These are phyloP conservation scores for Amauroascus verrucosus DNA, from an alignment of 2,329 filamentous ascomycete species.

Conservation along the genomic window DNA sequence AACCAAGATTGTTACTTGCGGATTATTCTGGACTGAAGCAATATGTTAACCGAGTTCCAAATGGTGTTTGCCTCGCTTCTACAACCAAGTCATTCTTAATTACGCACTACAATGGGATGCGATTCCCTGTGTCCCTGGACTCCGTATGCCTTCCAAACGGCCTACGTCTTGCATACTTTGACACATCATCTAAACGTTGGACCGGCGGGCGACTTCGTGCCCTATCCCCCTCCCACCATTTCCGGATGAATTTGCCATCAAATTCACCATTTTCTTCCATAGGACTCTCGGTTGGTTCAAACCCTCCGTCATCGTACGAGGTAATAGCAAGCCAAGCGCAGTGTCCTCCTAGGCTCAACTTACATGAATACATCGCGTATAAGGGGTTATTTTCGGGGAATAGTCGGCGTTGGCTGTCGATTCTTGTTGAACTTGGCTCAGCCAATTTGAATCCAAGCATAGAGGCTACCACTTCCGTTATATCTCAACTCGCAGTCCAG, in stretches of 20 bases:
- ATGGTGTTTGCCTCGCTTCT: constrained; percentile 35
- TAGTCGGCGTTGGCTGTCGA: constrained; percentile 38
- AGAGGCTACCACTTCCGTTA: constrained; percentile 40
- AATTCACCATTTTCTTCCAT: constrained; percentile 30
- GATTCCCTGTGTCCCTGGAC: constrained; percentile 34
- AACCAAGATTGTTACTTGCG: constrained; percentile 24
- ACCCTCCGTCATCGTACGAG: constrained; percentile 42
- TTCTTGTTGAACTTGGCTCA: constrained; percentile 43
- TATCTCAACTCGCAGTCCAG: constrained; percentile 46
- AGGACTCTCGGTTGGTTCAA: constrained; percentile 24
- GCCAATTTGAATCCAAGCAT: constrained; percentile 52
- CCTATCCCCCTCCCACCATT: constrained; percentile 41
- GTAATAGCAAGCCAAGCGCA: constrained; percentile 37
- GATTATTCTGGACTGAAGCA: constrained; percentile 27
- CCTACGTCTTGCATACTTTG: constrained; percentile 41
- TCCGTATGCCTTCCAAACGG: constrained; percentile 41
- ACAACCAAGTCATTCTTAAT: constrained; percentile 38
- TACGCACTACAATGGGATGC: constrained; percentile 40
- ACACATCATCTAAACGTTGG: constrained; percentile 34
- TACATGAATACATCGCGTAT: constrained; percentile 43
- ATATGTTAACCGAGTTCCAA: constrained; percentile 16
- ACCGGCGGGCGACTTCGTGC: constrained; percentile 21
- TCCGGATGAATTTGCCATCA: constrained; percentile 29
- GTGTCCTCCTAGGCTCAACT: constrained; percentile 39
- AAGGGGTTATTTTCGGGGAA: constrained; percentile 38